These are phyloP conservation scores for Alternaria tenuissima DNA, from an alignment of 2,329 filamentous ascomycete species.

Conservation along the genomic window DNA sequence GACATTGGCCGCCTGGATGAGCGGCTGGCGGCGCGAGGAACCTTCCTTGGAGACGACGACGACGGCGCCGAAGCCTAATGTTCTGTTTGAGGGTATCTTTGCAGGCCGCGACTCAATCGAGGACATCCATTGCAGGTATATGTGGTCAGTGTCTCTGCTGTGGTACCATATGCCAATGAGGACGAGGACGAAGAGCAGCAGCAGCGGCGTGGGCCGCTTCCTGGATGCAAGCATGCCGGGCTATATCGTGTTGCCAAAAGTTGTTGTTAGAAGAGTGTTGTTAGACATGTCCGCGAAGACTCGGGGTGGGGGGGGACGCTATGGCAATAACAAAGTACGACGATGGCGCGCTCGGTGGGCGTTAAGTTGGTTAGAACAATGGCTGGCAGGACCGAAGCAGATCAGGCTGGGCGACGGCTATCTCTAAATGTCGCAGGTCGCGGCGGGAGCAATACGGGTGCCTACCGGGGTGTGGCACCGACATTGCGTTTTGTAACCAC, in stretches of 20 bases:
- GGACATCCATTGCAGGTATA: constrained; percentile 41
- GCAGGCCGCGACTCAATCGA: constrained; percentile 34
- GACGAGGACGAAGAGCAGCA: constrained; percentile 36
- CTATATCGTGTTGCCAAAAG: constrained; percentile 10
- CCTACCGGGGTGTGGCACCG: constrained; percentile 19
- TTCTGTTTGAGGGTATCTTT: constrained; percentile 45
- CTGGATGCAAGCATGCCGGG: constrained; percentile 44
- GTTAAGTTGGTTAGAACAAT: constrained; percentile 3
- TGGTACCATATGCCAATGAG: constrained; percentile 41
- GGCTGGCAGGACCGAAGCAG: constrained; percentile 16
- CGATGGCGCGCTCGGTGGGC: background rate
- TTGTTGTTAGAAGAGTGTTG: constrained; percentile 25
- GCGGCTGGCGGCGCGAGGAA: constrained; percentile 51
- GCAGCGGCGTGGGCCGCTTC: constrained; percentile 43
- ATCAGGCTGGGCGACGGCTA: constrained; percentile 22
- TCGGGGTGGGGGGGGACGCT: constrained; percentile 1
- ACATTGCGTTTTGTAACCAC: constrained; percentile 32
- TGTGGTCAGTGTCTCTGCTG: constrained; percentile 35
- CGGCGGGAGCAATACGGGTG: constrained; percentile 19
- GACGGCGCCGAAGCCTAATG: constrained; percentile 53
- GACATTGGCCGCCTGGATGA: constrained; percentile 54
- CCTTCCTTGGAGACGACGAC: constrained; percentile 52
- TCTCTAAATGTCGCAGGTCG: constrained; percentile 23
- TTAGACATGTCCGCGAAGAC: constrained; percentile 28
- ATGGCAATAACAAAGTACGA: constrained; percentile 3